Percentiles rank a stretch among this genome's conserved stretches.
Evolutionary conservation across 2,329 filamentous ascomycete genomes (phyloP).

Genomic region (Amauroascus niger): DNA sequence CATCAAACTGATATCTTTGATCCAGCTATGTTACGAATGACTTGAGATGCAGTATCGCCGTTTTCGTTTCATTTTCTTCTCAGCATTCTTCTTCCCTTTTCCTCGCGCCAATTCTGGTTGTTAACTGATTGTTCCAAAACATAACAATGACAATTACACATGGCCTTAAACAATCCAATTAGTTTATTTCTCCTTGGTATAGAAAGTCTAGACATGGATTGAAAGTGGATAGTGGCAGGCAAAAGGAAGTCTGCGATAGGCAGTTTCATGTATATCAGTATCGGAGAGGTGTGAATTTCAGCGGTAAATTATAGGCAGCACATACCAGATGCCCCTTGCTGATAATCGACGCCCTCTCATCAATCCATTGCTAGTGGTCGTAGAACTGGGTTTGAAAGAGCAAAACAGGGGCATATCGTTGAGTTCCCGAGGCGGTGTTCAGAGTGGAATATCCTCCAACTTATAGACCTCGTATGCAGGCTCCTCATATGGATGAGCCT

Average conservation of each 20-base stretch:
- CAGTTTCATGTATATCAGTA: neutral
- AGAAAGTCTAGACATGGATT: neutral
- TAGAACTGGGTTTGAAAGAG: neutral
- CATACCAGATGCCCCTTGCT: neutral
- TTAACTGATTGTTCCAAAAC: too few species aligned
- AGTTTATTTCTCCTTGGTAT: neutral
- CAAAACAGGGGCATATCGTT: too few species aligned
- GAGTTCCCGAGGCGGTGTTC: neutral
- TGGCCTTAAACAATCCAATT: too few species aligned
- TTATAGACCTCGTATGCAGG: conserved; percentile 38
- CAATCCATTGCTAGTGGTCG: neutral
- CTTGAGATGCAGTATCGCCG: neutral
- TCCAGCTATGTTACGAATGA: neutral
- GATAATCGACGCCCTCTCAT: neutral
- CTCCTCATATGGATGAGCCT: conserved; percentile 40
- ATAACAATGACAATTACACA: too few species aligned
- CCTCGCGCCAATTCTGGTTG: neutral
- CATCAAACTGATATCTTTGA: neutral
- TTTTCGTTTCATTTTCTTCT: too few species aligned
- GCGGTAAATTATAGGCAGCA: neutral
- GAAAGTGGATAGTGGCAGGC: neutral
- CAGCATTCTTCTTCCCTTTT: too few species aligned
- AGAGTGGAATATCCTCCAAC: conserved; percentile 31
- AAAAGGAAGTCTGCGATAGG: neutral
- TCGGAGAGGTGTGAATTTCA: neutral